These are phyloP conservation scores for Umbelopsis ramanniana DNA, from an alignment of 192 early-diverging fungal species.

Conservation along the genomic window DNA sequence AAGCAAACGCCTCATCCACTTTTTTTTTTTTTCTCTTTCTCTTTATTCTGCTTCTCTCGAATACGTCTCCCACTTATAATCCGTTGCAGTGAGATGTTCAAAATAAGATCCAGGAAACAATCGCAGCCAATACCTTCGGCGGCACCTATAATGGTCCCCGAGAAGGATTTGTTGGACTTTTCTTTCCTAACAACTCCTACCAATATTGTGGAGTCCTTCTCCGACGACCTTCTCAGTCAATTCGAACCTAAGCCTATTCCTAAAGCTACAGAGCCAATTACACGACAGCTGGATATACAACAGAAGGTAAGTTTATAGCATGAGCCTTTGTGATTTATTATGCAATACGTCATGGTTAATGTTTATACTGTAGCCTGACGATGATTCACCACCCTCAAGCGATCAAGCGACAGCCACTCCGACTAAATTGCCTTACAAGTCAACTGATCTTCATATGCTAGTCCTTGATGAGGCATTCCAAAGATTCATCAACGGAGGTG, in stretches of 20 bases:
- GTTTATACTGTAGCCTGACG: background rate
- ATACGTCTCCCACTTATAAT: too few species aligned
- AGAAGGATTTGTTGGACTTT: background rate
- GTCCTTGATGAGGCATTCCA: background rate
- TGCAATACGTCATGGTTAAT: background rate
- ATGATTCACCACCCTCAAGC: background rate
- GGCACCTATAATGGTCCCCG: background rate
- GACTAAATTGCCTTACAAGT: background rate
- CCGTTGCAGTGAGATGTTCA: background rate
- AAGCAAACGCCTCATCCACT: background rate
- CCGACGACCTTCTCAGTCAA: constrained; percentile 1
- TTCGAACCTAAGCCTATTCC: background rate
- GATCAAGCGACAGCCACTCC: background rate
- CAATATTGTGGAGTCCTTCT: constrained; percentile 3
- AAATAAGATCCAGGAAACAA: constrained; percentile 4
- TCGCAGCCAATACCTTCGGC: background rate
- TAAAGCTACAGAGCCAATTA: background rate
- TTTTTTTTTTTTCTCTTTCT: too few species aligned
- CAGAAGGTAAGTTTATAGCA: background rate
- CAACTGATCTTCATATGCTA: background rate
- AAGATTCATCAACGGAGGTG: background rate
- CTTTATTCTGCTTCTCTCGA: too few species aligned
- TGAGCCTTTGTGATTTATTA: too few species aligned
- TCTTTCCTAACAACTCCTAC: background rate
- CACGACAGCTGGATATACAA: background rate